Base-by-base conservation (phyloP, 345 rosid species). In the Arabis hirsuta region DNA sequence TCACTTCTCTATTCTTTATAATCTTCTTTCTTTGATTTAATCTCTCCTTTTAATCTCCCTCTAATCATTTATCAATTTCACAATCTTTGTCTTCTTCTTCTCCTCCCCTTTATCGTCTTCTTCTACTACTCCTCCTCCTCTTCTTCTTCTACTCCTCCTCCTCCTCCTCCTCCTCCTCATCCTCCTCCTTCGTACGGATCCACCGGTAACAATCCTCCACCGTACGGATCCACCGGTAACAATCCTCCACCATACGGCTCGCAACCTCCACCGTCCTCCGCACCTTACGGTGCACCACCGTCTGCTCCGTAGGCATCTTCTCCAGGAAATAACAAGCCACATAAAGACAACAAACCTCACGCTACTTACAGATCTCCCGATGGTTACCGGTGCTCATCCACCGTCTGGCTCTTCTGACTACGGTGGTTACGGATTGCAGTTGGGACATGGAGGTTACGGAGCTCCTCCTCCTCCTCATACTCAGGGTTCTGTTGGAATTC, bases 381-480 rank as follows among this genome's bases (percentile, higher is more conserved):
- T 38, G 79, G 69, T 14, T 75, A 75, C 16, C 69, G 86, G 86
- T 12, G 73, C 74, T 24, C 52, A 76, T 19, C 81, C 77, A 56
- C 69, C 96, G 84, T 36, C 90, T 79, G 72, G 76, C 85, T 1
- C 53, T 90, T 45, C 86, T 72, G 26, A 4, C 71, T 53, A 96
- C 94, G 58, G 90, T 88, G 73, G 65, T 10, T 74, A 75, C 32
- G 79, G 79, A 45, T 5, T 5, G 3, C 7, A 5, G 13, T 61
- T 73, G n/a, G 73, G 58, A 19, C 69, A 75, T 12, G 78, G 78
- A 44, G 79, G 79, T 4, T 75, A 75, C 27, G 79, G 79, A 16
- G 64, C 81, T 56, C 90, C 90, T 70, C 91, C 95, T 4, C 91
- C 93, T 11, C 84, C 87, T 3, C 90, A 92, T 11, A 83, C 87